Conservation (phyloP, 1,284 basidiomycete species). For the Sanguinoderma infundibulare region DNA sequence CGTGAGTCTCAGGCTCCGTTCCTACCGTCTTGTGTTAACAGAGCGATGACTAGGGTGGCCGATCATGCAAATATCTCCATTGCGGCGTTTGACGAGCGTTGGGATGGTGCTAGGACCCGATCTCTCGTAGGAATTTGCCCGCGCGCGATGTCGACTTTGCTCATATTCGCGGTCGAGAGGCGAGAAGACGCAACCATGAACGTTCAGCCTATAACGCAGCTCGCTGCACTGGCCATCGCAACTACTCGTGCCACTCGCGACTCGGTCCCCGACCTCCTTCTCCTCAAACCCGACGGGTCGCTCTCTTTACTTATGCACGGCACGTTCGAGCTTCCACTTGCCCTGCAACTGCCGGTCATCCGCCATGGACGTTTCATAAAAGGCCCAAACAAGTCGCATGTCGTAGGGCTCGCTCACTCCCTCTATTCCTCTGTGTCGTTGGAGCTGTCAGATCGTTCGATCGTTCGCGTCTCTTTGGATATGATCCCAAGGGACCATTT, state of each 20-base stretch:
- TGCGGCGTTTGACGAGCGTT: constrained; percentile 69
- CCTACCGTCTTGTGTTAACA: constrained; percentile 3
- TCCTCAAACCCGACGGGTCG: constrained; percentile 57
- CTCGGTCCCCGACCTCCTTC: constrained; percentile 68
- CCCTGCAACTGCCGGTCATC: constrained; percentile 18
- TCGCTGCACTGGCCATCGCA: constrained; percentile 56
- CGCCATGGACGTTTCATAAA: background rate
- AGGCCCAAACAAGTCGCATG: constrained; percentile 1
- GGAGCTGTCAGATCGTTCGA: constrained; percentile 25
- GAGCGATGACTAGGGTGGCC: constrained; percentile 12
- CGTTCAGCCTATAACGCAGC: constrained; percentile 43
- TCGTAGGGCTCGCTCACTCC: constrained; percentile 29
- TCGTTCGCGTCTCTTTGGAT: constrained; percentile 30
- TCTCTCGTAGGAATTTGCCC: constrained; percentile 64
- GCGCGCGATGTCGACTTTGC: constrained; percentile 48
- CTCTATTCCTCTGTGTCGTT: constrained; percentile 34
- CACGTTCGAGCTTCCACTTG: constrained; percentile 47
- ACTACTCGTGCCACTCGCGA: constrained; percentile 67
- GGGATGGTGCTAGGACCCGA: constrained; percentile 54
- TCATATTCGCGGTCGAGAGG: constrained; percentile 51
- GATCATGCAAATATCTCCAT: constrained; percentile 50
- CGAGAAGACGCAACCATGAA: constrained; percentile 46
- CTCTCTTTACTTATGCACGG: constrained; percentile 68
- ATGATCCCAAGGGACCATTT: constrained; percentile 41
- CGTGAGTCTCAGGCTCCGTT: constrained; percentile 48